Percentiles rank a stretch among this genome's conserved stretches.
phyloP scores from a whole-genome alignment of 768 basidiomycete species.

The Kwoniella newhampshirensis region DNA sequence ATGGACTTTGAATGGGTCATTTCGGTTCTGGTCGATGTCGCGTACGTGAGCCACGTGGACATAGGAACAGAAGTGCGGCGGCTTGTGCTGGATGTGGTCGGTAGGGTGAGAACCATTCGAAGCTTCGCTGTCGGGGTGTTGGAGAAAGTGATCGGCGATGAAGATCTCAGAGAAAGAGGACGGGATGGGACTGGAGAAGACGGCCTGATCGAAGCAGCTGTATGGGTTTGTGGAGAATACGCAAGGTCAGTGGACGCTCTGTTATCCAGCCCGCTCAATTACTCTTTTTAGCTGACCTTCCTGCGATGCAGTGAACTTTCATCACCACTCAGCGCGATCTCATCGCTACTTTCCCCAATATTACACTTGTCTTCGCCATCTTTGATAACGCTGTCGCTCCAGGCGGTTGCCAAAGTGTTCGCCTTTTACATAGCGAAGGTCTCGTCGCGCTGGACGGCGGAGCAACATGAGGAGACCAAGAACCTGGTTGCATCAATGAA shows the following conservation, averaged over 20 bases:
- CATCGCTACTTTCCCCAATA: slow-evolving; percentile 57
- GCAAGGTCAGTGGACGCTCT: slow-evolving; percentile 77
- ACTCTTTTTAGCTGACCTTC: slow-evolving; percentile 7
- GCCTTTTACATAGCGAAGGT: slow-evolving; percentile 77
- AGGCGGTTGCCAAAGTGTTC: slow-evolving; percentile 81
- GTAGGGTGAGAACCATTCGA: slow-evolving; percentile 72
- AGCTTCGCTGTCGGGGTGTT: slow-evolving; percentile 79
- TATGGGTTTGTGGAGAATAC: slow-evolving; percentile 96
- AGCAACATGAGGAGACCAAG: slow-evolving; percentile 66
- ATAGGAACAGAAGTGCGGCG: slow-evolving; percentile 76
- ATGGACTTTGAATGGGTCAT: slow-evolving; percentile 97
- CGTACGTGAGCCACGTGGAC: slow-evolving; percentile 78
- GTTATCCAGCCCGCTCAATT: too few relatives aligned
- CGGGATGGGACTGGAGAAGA: slow-evolving; percentile 71
- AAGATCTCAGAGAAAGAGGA: slow-evolving; percentile 67
- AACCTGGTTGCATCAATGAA: slow-evolving; percentile 65
- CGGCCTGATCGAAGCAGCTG: slow-evolving; percentile 87
- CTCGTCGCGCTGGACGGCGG: slow-evolving; percentile 73
- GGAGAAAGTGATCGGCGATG: slow-evolving; percentile 76
- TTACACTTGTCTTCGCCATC: slow-evolving; percentile 60
- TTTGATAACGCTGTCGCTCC: slow-evolving; percentile 74
- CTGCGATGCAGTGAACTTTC: slow-evolving; percentile 36
- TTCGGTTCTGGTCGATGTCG: slow-evolving; percentile 86
- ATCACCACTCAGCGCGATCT: slow-evolving; percentile 59
- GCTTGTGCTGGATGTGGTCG: slow-evolving; percentile 81